phyloP scores from a whole-genome alignment of 805 yeast species.

The Monosporozyma aerobia region DNA sequence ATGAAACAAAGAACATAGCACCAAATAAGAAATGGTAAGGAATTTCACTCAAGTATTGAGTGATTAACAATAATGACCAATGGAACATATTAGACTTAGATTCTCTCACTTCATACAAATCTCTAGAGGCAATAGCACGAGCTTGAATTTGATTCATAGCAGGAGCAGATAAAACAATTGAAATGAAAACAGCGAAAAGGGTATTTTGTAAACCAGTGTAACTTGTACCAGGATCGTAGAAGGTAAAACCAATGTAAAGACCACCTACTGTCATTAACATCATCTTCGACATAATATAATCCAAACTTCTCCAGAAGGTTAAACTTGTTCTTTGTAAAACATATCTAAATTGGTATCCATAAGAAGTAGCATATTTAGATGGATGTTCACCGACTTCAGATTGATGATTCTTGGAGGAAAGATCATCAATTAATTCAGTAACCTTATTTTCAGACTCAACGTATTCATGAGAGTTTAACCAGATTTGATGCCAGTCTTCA shows the following conservation, averaged over 20 bases:
- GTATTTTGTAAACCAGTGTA: slow-evolving; percentile 34
- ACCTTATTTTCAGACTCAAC: slow-evolving; percentile 35
- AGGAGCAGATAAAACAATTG: slow-evolving; percentile 34
- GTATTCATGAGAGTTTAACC: slow-evolving; percentile 39
- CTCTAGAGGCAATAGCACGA: slow-evolving; percentile 32
- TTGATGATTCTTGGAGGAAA: slow-evolving; percentile 9
- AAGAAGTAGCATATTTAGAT: slow-evolving; percentile 18
- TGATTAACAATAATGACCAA: slow-evolving; percentile 32
- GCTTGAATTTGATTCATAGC: slow-evolving; percentile 33
- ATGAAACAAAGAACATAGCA: slow-evolving; percentile 29
- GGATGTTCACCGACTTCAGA: slow-evolving; percentile 8
- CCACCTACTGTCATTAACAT: slow-evolving; percentile 37
- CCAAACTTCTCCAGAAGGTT: slow-evolving; percentile 34
- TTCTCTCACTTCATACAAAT: slow-evolving; percentile 35
- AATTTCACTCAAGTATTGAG: slow-evolving; percentile 30
- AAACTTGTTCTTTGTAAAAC: slow-evolving; percentile 25
- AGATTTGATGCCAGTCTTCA: slow-evolving; percentile 47
- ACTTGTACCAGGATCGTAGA: slow-evolving; percentile 43
- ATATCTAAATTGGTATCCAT: slow-evolving; percentile 25
- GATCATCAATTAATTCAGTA: slow-evolving; percentile 40
- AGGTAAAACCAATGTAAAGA: slow-evolving; percentile 46
- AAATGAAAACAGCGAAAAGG: slow-evolving; percentile 31
- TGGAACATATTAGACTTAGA: slow-evolving; percentile 34
- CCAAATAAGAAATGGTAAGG: slow-evolving; percentile 28
- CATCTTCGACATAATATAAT: slow-evolving; percentile 34